Conservation (phyloP, 1,284 basidiomycete genomes). For the Leccinum fallax region DNA sequence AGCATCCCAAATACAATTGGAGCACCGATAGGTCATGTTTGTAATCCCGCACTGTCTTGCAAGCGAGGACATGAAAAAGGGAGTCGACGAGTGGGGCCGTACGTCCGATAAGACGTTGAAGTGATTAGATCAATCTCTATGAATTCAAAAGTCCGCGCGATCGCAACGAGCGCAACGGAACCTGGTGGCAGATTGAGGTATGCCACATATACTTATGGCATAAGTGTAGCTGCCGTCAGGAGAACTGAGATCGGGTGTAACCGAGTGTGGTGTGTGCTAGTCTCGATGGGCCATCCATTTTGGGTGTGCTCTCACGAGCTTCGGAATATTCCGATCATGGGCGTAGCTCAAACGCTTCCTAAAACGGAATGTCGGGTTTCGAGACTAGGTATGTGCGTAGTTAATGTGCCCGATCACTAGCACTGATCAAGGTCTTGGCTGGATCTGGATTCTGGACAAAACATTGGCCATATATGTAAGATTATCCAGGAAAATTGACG, state of each 20-base stretch:
- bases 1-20: conserved; percentile 6
- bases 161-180: conserved; percentile 33
- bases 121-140: conserved; percentile 30
- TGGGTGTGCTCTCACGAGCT: no score
- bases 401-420: no score
- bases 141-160: conserved; percentile 32
- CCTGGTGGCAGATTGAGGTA: conserved; percentile 36
- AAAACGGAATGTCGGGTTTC: no score
- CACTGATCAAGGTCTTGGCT: no score
- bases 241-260: conserved; percentile 27
- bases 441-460: no score
- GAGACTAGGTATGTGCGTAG: no score
- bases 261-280: conserved; percentile 14
- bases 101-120: conserved; percentile 15
- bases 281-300: no score
- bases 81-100: conserved; percentile 26
- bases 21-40: conserved; percentile 13
- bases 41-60: conserved; percentile 9
- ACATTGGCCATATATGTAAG: conserved; percentile 1
- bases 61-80: conserved; percentile 20
- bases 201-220: conserved; percentile 35
- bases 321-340: no score
- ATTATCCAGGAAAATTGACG: conserved; percentile 8
- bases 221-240: conserved; percentile 36
- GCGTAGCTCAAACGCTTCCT: background rate